These are phyloP conservation scores for Sclerotinia nivalis DNA, from an alignment of 2,329 filamentous ascomycete genomes.

Conservation along the genomic window DNA sequence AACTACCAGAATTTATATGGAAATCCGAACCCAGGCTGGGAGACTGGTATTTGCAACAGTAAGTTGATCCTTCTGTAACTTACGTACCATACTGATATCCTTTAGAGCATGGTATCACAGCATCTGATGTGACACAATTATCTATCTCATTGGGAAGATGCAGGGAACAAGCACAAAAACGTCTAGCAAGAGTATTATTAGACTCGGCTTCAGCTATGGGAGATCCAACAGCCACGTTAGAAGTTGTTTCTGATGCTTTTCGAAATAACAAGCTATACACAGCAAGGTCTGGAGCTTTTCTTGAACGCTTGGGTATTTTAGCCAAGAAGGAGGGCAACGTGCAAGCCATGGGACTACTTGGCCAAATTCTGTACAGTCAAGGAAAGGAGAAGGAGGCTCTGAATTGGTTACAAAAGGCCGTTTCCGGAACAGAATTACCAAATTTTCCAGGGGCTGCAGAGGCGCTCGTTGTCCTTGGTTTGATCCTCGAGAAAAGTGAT, in stretches of 20 bases:
- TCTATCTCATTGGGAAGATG: slow-evolving; percentile 34
- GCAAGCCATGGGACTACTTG: slow-evolving; percentile 38
- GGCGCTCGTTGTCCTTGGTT: slow-evolving; percentile 34
- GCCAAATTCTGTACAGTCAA: slow-evolving; percentile 33
- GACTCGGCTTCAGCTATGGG: slow-evolving; percentile 36
- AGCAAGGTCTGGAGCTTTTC: slow-evolving; percentile 22
- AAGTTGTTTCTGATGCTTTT: slow-evolving; percentile 32
- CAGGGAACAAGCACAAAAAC: slow-evolving; percentile 26
- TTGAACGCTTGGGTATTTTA: slow-evolving; percentile 32
- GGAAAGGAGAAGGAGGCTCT: slow-evolving; percentile 33
- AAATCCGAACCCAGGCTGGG: slow-evolving; percentile 25
- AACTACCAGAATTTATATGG: slow-evolving; percentile 24
- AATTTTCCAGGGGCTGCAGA: slow-evolving; percentile 36
- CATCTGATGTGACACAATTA: slow-evolving; percentile 32
- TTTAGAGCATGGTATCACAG: slow-evolving; percentile 34
- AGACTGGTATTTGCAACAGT: slow-evolving; percentile 34
- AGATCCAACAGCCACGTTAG: slow-evolving; percentile 36
- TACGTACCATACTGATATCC: not conserved
- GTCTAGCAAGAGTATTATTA: slow-evolving; percentile 33
- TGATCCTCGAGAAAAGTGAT: slow-evolving; percentile 30
- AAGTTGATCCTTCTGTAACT: not conserved
- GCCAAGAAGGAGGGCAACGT: slow-evolving; percentile 36
- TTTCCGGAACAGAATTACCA: slow-evolving; percentile 23
- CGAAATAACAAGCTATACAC: slow-evolving; percentile 14
- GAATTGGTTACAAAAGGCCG: slow-evolving; percentile 35